Base-by-base conservation (phyloP, 306 rosid genomes). In the Biancaea sappan region DNA sequence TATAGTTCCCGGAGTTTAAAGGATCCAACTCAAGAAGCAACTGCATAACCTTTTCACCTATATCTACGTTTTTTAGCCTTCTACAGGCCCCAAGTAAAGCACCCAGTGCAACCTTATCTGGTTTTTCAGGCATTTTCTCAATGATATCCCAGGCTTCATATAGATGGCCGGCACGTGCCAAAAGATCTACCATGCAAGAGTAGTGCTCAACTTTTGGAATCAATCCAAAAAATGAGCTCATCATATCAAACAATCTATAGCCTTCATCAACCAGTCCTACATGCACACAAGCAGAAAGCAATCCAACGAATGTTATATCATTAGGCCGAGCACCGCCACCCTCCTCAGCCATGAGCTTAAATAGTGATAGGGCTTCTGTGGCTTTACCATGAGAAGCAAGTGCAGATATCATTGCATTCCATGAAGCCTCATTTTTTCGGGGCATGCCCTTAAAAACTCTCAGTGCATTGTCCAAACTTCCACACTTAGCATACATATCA, bases 391-490 rank as follows among this genome's bases (percentile, higher is more conserved):
- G 96, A 81, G 87, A 89, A 78, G 97, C 98, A 84, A 91, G 91
- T 9, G 96, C 97, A 80, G 98, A 88, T 61, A 94, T 94, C 94
- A 91, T 91, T 61, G 94, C 94, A 77, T 91, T 94, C 98, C 98
- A 94, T 19, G 98, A 88, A 63, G 85, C 97, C 77, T 94, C 96
- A 67, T 91, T 91, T 80, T 89, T 94, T 21, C 5, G 83, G 60
- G 96, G 94, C 92, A 94, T 90, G 38, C 76, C 76, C 37, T 87
- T 76, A 76, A 91, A 94, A 63, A 94, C 85, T 83, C 89, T 71
- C 67, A 70, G 77, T 32, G 98, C 98, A 74, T 83, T 80, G 24
- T 83, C 92, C 81, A 94, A 80, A 84, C 86, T 89, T 50, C 98
- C 98, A 65, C 98, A 91, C 86, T 94, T 94, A 0, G 94, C 96